A percentile compares a stretch with the other conserved stretches of the same genome.
Evolutionary conservation across 1,139 yeast genomes (phyloP).

Genomic region (Magnusiomyces ingens): DNA sequence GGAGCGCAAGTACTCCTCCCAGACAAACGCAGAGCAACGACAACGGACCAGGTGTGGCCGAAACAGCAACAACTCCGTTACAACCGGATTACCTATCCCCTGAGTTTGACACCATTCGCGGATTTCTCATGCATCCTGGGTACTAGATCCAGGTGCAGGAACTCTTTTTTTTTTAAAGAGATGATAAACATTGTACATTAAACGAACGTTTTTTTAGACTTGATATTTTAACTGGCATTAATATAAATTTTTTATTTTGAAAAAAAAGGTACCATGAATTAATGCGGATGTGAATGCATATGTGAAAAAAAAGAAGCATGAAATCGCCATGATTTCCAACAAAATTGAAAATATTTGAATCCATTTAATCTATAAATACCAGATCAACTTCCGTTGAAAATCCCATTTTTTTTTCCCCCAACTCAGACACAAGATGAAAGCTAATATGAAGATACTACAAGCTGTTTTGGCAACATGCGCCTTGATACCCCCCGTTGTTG

Average conservation of each 20-base stretch:
- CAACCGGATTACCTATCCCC: conserved; percentile 10
- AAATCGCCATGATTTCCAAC: conserved; percentile 22
- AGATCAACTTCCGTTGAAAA: not conserved
- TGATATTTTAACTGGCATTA: not conserved
- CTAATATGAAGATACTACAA: conserved; percentile 22
- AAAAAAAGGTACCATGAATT: not conserved
- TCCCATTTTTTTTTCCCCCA: not conserved
- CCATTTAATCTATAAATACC: not conserved
- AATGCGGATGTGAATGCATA: conserved; percentile 3
- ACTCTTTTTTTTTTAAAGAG: not conserved
- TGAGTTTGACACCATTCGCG: conserved; percentile 9
- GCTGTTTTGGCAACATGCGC: not conserved
- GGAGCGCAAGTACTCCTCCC: not conserved
- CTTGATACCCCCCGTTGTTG: not conserved
- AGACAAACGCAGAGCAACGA: not conserved
- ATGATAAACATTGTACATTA: not conserved
- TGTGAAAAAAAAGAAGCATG: not conserved
- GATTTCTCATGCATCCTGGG: conserved; percentile 13
- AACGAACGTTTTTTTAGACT: not conserved
- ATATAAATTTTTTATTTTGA: not conserved
- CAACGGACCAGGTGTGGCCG: not conserved
- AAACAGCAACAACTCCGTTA: not conserved
- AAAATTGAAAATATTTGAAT: not conserved
- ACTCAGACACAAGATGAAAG: conserved; percentile 15
- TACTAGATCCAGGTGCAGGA: not conserved